Evolutionary conservation across 2,329 filamentous ascomycete genomes (phyloP), one percentile per base, ranked within the genome.

Genomic region (Talaromyces sp.): DNA sequence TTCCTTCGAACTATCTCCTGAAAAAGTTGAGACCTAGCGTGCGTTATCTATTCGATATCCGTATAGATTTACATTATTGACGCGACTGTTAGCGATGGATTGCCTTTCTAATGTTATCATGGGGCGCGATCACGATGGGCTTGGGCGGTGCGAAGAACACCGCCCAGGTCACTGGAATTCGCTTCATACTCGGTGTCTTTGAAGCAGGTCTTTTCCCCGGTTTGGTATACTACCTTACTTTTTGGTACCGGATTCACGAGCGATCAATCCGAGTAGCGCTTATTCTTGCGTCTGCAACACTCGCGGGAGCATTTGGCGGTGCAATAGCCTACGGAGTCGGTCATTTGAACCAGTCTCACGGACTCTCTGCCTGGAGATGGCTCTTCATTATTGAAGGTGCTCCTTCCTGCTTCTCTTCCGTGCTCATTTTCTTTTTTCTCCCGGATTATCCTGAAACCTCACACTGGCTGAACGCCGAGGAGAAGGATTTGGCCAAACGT

Each of bases 221-320:
- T 1, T 73, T 84, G 16, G 80, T 82, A 10, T 80, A 78, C 67
- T 81, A 80, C 67, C 70, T 83, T 5, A 81, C 81, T 3, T 85
- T 85, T 68, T 85, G 84, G 78, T 87, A 87, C 70, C 81, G 82
- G 19, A 78, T 81, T 6, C 81, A 83, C 3, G 85, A 88, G 71
- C 78, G 84, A 22, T 83, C 82, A 1, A 82, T 86, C 71, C 84
- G 87, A 7, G 83, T 90, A 71, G 83, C 84, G 0, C 80, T 83
- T 66, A 79, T 82, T 70, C 75, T 84, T 59, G 83, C 71, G 73
- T 87, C 78, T 76, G 87, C 75, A n/a, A 85, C 84, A 74, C 82
- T 80, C 68, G 84, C 75, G 68, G 82, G 76, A 39, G 83, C 82
- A 0, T 85, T 86, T 69, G 83, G 83, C 3, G 84, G 84, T 2